These are phyloP conservation scores for Ceriops zippeliana DNA, from an alignment of 345 rosid species.

Conservation along the genomic window DNA sequence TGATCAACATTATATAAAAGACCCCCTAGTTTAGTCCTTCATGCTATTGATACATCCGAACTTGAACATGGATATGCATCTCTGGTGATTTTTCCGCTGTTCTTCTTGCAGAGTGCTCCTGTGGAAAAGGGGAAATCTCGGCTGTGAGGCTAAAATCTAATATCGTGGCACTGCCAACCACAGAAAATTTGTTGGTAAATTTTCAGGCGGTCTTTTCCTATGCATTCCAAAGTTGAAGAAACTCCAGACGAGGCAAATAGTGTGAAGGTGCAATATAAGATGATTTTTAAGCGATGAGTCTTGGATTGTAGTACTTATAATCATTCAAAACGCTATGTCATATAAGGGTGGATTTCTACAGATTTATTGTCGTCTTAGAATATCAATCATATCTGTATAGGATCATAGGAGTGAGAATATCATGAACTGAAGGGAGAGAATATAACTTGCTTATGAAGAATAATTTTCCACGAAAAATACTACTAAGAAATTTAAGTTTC, in stretches of 20 bases:
- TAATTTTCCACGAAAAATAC: too few relatives aligned
- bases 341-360: too few relatives aligned
- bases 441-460: too few relatives aligned
- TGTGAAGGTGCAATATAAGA: too few relatives aligned
- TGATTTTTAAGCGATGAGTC: too few relatives aligned
- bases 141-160: slow-evolving; percentile 17
- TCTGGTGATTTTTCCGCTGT: slow-evolving; percentile 4
- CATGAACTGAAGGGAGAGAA: too few relatives aligned
- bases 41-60: not conserved
- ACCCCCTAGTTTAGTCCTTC: not conserved
- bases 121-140: slow-evolving; percentile 28
- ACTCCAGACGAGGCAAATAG: not conserved
- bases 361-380: too few relatives aligned
- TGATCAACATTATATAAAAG: not conserved
- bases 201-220: not conserved
- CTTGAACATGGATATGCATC: not conserved
- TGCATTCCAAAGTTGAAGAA: not conserved
- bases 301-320: too few relatives aligned
- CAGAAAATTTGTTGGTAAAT: not conserved
- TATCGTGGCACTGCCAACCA: not conserved
- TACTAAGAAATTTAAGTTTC: too few relatives aligned
- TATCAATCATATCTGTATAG: too few relatives aligned
- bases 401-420: too few relatives aligned
- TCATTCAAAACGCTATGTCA: too few relatives aligned
- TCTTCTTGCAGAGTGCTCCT: slow-evolving; percentile 60